Percentiles rank a stretch among this genome's conserved stretches.
These are phyloP conservation scores for Xylaria sp. DNA, from an alignment of 2,329 filamentous ascomycete species.

Conservation along the genomic window DNA sequence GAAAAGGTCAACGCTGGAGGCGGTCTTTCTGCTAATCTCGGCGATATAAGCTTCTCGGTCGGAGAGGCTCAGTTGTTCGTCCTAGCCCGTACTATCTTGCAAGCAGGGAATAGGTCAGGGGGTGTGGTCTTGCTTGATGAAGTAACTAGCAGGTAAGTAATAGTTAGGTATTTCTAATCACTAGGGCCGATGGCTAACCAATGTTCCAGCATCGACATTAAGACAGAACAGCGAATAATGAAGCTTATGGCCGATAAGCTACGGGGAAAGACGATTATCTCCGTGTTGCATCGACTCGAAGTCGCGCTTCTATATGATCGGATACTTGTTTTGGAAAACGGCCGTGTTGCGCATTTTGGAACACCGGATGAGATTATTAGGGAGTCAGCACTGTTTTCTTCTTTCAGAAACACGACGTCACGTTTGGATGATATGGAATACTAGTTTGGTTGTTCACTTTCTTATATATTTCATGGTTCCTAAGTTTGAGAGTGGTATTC, in stretches of 20 bases:
- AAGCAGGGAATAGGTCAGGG: background rate
- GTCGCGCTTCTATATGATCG: background rate
- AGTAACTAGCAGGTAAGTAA: background rate
- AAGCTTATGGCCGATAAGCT: background rate
- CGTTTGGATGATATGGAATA: background rate
- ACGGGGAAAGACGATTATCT: background rate
- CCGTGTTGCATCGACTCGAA: background rate
- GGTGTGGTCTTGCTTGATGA: background rate
- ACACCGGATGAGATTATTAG: background rate
- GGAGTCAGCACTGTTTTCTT: background rate
- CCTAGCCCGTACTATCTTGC: background rate
- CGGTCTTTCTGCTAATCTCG: background rate
- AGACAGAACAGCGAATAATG: background rate
- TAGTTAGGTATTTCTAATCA: background rate
- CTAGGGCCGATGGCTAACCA: background rate
- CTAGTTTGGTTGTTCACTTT: background rate
- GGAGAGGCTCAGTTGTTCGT: conserved; percentile 1
- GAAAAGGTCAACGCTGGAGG: background rate
- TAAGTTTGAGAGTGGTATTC: background rate
- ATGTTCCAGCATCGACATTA: background rate
- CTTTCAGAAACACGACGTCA: background rate
- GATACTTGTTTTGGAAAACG: background rate
- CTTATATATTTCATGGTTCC: background rate
- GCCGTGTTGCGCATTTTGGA: background rate
- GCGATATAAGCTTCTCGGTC: conserved; percentile 1